Percentiles rank a stretch among this genome's conserved stretches.
These are phyloP conservation scores for Selaginella tamariscina DNA, from an alignment of 75 land plant genomes.

Conservation along the genomic window DNA sequence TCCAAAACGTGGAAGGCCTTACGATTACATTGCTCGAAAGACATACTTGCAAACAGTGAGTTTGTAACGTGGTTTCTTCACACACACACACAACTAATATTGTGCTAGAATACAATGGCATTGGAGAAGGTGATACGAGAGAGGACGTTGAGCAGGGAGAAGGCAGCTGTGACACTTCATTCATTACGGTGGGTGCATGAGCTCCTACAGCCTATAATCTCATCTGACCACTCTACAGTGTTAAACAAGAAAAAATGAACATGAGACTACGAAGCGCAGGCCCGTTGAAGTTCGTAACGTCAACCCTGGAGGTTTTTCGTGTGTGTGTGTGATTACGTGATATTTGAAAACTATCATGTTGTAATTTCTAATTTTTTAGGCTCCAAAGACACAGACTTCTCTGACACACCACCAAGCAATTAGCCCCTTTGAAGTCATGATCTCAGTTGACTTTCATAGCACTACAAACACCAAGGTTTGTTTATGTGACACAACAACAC, in stretches of 20 bases:
- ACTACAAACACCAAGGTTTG: background rate
- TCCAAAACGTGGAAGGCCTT: background rate
- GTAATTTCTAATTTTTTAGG: too few species aligned
- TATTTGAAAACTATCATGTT: too few species aligned
- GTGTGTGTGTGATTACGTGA: too few species aligned
- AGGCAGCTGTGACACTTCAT: background rate
- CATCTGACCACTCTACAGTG: background rate
- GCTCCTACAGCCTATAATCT: background rate
- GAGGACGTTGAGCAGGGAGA: background rate
- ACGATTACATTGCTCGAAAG: background rate
- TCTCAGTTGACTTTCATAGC: background rate
- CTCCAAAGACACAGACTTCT: background rate
- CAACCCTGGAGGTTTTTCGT: background rate
- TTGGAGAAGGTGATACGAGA: background rate
- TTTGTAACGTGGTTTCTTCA: too few species aligned
- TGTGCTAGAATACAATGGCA: too few species aligned
- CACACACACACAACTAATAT: too few species aligned
- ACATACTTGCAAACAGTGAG: background rate
- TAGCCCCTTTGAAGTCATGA: background rate
- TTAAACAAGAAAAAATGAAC: background rate
- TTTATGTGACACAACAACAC: too few species aligned
- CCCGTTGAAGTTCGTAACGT: background rate
- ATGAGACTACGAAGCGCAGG: background rate
- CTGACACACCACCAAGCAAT: background rate
- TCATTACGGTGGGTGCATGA: background rate